Percentiles rank a stretch among this genome's conserved stretches.
phyloP scores from a whole-genome alignment of 2,329 filamentous ascomycete species.

The Aspergillus sp. region DNA sequence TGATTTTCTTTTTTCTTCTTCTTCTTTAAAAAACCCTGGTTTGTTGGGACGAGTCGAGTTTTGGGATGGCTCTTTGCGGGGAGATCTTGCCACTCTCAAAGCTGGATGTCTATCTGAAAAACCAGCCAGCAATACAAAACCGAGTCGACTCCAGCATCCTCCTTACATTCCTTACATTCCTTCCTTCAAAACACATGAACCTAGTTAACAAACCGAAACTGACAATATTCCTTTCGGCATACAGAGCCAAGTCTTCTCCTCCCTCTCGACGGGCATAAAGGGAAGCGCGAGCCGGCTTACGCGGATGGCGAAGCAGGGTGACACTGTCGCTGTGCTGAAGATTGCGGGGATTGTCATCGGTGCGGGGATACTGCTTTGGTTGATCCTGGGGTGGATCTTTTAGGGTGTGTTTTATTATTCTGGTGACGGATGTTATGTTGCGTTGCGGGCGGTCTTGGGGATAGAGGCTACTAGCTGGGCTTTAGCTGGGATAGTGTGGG shows the following conservation, averaged over 20 bases:
- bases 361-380: constrained; percentile 72
- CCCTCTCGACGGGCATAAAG: constrained; percentile 77
- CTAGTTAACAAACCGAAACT: neutral
- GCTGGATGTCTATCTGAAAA: too few relatives aligned
- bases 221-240: neutral
- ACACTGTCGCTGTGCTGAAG: constrained; percentile 88
- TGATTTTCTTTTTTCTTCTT: neutral
- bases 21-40: neutral
- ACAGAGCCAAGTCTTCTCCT: constrained; percentile 86
- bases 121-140: too few relatives aligned
- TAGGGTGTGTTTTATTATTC: constrained; percentile 10
- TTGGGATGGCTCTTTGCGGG: too few relatives aligned
- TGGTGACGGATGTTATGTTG: too few relatives aligned
- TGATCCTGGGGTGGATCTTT: constrained; percentile 65
- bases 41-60: too few relatives aligned
- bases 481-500: too few relatives aligned
- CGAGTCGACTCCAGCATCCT: too few relatives aligned
- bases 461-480: too few relatives aligned
- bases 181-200: neutral
- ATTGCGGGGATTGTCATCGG: constrained; percentile 79
- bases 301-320: constrained; percentile 87
- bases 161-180: too few relatives aligned
- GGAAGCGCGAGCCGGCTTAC: constrained; percentile 79
- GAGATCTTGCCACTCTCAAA: neutral
- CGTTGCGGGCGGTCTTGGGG: too few relatives aligned